phyloP scores from a whole-genome alignment of 345 rosid species.

The thale cress (Arabidopsis thaliana) region DNA sequence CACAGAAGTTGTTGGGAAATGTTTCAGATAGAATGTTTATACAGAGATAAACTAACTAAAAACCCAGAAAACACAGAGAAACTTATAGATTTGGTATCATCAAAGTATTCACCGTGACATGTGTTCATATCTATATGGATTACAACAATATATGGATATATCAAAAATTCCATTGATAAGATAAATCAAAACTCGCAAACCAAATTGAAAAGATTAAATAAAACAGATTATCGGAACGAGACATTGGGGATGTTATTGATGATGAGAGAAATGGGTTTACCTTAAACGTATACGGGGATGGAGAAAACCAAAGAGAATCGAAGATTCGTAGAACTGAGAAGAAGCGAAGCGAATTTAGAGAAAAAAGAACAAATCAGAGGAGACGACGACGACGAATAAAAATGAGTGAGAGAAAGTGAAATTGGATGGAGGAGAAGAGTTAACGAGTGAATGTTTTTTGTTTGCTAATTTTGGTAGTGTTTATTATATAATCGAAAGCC shows the following conservation, averaged over 20 bases:
- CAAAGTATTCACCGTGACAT: not conserved
- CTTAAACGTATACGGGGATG: slow-evolving; percentile 17
- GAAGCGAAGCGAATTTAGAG: not conserved
- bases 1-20: slow-evolving; percentile 24
- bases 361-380: not conserved
- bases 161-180: not conserved
- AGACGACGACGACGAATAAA: slow-evolving; percentile 29
- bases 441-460: slow-evolving; percentile 35
- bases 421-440: slow-evolving; percentile 50
- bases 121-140: not conserved
- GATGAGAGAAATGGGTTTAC: slow-evolving; percentile 17
- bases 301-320: slow-evolving; percentile 9
- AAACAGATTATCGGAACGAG: not conserved
- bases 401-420: slow-evolving; percentile 33
- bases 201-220: not conserved
- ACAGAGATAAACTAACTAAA: slow-evolving; percentile 20
- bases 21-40: slow-evolving; percentile 2
- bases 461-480: slow-evolving; percentile 30
- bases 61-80: slow-evolving; percentile 31
- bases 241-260: not conserved
- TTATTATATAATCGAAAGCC: slow-evolving; percentile 24
- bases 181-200: not conserved
- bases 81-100: not conserved
- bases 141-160: not conserved
- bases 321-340: slow-evolving; percentile 20